Evolutionary conservation across 2,329 filamentous ascomycete genomes (phyloP).

Genomic region (Cercospora beticola): DNA sequence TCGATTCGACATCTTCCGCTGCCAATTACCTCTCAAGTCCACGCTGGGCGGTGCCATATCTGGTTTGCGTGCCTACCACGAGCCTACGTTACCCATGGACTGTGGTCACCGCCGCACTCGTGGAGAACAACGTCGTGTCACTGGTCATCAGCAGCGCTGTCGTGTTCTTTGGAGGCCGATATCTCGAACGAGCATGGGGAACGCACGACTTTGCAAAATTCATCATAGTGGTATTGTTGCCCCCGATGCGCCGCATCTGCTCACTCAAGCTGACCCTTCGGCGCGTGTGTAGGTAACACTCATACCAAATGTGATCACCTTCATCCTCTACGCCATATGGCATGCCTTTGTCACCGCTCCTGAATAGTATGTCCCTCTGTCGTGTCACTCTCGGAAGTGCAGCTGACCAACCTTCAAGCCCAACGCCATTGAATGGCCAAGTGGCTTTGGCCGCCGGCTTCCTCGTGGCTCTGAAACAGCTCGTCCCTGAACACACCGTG

Average conservation of each 20-base stretch:
- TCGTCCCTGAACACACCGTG: constrained; percentile 94
- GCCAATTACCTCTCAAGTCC: constrained; percentile 38
- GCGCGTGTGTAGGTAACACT: constrained; percentile 55
- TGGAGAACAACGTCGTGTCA: constrained; percentile 91
- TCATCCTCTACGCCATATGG: constrained; percentile 71
- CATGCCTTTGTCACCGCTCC: constrained; percentile 64
- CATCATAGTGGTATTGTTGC: constrained; percentile 50
- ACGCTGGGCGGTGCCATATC: constrained; percentile 63
- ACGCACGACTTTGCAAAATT: constrained; percentile 91
- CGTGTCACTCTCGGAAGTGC: not conserved
- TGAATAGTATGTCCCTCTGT: constrained; percentile 60
- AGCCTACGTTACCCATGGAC: constrained; percentile 93
- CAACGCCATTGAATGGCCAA: constrained; percentile 82
- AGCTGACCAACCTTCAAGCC: constrained; percentile 40
- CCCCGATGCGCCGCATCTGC: not conserved
- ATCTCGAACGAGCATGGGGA: constrained; percentile 94
- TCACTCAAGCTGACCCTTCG: not conserved
- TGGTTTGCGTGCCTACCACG: constrained; percentile 79
- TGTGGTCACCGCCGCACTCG: constrained; percentile 77
- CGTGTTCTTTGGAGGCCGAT: constrained; percentile 87
- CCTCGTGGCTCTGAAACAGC: constrained; percentile 95
- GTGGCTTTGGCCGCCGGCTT: constrained; percentile 89
- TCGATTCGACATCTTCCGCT: constrained; percentile 29
- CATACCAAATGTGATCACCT: constrained; percentile 76
- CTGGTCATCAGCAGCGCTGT: constrained; percentile 73